Evolutionary conservation across 768 basidiomycete species (phyloP).

Genomic region (Aureoboletus auriporus): DNA sequence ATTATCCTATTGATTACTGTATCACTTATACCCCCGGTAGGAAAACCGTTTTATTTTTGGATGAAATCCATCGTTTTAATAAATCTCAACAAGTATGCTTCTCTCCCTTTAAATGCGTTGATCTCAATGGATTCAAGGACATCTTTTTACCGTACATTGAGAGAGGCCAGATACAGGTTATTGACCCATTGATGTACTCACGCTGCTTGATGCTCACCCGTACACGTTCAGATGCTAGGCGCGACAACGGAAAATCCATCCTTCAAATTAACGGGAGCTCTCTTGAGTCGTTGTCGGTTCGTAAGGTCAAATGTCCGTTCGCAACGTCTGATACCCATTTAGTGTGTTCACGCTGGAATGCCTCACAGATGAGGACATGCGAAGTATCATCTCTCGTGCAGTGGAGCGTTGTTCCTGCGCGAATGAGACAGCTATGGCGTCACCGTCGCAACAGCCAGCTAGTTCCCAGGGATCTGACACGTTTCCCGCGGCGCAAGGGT

Average conservation of each 20-base stretch:
- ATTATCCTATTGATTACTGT: neutral
- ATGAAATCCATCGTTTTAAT: constrained; percentile 82
- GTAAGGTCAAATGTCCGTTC: constrained; percentile 15
- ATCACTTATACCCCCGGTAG: constrained; percentile 32
- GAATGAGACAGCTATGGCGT: neutral
- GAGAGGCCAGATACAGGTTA: constrained; percentile 66
- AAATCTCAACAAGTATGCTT: constrained; percentile 58
- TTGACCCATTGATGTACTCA: neutral
- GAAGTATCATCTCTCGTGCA: constrained; percentile 54
- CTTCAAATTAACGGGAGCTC: constrained; percentile 71
- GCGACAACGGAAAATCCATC: constrained; percentile 91
- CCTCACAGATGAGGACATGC: constrained; percentile 60
- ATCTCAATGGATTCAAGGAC: constrained; percentile 42
- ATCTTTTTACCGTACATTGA: constrained; percentile 81
- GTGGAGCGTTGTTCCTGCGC: constrained; percentile 32
- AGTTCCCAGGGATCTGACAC: constrained; percentile 18
- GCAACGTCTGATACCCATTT: constrained; percentile 18
- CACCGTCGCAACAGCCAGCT: constrained; percentile 7
- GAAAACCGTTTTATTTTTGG: constrained; percentile 73
- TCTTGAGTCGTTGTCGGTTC: constrained; percentile 74
- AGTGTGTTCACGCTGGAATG: constrained; percentile 75
- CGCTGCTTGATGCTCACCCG: neutral
- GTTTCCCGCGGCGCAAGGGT: constrained; percentile 13
- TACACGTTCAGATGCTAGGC: constrained; percentile 53
- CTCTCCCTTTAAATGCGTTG: neutral